Conservation (phyloP, 495 filamentous ascomycete species). For the Trichoderma reesei region DNA sequence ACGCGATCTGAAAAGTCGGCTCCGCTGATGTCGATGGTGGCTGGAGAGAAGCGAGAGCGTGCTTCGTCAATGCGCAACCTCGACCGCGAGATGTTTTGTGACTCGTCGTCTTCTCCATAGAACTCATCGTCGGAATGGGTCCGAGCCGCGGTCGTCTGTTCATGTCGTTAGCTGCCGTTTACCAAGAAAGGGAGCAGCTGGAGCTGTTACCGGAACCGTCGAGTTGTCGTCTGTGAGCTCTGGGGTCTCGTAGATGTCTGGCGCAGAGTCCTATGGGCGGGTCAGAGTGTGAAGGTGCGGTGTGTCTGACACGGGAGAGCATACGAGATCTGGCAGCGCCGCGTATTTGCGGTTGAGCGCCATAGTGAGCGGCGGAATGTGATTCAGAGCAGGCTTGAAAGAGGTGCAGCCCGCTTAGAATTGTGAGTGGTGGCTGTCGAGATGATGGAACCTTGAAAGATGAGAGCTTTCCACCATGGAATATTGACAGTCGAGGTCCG, state of each 20-base stretch:
- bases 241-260: constrained; percentile 92
- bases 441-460: no score
- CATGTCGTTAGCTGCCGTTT: constrained; percentile 9
- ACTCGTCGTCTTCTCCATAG: constrained; percentile 47
- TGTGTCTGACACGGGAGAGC: constrained; percentile 13
- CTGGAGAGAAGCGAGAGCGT: constrained; percentile 65
- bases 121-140: constrained; percentile 58
- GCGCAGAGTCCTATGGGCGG: constrained; percentile 61
- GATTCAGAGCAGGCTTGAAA: no score
- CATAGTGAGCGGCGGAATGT: neutral
- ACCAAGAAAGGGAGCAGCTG: neutral
- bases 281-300: constrained; percentile 14
- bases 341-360: constrained; percentile 54
- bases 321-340: constrained; percentile 72
- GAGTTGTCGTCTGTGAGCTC: constrained; percentile 81
- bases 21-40: constrained; percentile 61
- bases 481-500: no score
- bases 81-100: constrained; percentile 58
- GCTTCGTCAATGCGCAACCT: constrained; percentile 66
- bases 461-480: no score
- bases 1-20: constrained; percentile 80
- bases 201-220: constrained; percentile 58
- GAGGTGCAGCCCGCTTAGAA: no score
- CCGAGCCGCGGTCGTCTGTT: constrained; percentile 52
- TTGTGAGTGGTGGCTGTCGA: no score